These are phyloP conservation scores for Saccharomycopsis sp. DNA, from an alignment of 805 yeast genomes.

Conservation along the genomic window DNA sequence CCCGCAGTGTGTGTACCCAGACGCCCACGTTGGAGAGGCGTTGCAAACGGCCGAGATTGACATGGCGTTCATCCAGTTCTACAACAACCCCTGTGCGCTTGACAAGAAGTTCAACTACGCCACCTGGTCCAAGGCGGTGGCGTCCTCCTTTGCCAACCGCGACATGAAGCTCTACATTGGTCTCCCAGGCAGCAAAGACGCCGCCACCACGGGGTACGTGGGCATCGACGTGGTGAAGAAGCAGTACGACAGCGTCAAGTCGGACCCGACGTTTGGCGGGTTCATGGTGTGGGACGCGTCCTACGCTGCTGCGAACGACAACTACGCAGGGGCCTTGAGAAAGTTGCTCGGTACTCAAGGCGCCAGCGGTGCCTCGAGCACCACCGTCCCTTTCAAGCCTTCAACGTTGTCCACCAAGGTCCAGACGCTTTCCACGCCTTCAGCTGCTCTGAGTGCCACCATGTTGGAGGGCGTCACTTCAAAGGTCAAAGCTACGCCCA, in stretches of 20 bases:
- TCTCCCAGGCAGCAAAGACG: constrained; percentile 33
- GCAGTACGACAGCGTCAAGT: constrained; percentile 19
- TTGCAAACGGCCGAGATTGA: constrained; percentile 35
- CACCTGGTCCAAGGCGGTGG: constrained; percentile 63
- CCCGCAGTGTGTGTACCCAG: constrained; percentile 61
- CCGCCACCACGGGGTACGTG: constrained; percentile 42
- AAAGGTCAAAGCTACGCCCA: no score
- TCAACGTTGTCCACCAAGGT: no score
- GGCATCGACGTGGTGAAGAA: constrained; percentile 31
- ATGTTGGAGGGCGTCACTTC: no score
- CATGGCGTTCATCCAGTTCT: constrained; percentile 55
- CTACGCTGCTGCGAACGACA: constrained; percentile 9
- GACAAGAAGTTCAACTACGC: constrained; percentile 49
- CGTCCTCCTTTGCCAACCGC: constrained; percentile 49
- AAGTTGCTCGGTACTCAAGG: no score
- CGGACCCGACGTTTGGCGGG: constrained; percentile 15
- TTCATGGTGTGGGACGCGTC: constrained; percentile 18
- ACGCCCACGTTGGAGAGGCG: constrained; percentile 30
- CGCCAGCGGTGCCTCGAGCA: no score
- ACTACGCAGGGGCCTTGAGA: background rate
- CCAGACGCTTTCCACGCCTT: no score
- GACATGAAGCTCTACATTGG: constrained; percentile 54
- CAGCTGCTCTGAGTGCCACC: no score
- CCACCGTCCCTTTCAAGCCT: no score
- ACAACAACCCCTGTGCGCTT: constrained; percentile 59